Conservation (phyloP, 148 eudicot genomes). For the Vaccinium corymbosum region DNA sequence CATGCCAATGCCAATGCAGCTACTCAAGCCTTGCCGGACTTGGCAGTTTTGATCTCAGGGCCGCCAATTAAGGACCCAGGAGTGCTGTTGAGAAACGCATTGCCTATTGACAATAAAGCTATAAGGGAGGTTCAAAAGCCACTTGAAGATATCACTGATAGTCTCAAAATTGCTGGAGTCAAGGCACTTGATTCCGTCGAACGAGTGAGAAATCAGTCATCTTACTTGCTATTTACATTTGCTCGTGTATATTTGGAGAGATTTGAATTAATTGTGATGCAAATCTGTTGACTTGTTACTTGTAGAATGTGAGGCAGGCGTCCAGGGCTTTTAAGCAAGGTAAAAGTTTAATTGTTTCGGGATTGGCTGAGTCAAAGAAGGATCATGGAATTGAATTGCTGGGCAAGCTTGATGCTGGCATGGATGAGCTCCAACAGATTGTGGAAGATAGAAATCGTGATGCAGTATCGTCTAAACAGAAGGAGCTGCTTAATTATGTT, state of each 20-base stretch:
- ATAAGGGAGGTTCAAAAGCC: conserved; percentile 97
- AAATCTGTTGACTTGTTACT: conserved; percentile 13
- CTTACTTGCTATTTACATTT: background rate
- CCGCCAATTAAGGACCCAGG: conserved; percentile 98
- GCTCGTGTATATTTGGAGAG: background rate
- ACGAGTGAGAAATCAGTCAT: conserved; percentile 52
- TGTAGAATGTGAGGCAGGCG: conserved; percentile 85
- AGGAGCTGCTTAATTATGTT: conserved; percentile 80
- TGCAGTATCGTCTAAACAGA: conserved; percentile 76
- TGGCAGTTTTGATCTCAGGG: conserved; percentile 83
- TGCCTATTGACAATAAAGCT: conserved; percentile 91
- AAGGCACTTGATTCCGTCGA: conserved; percentile 88
- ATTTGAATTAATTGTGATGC: conserved; percentile 13
- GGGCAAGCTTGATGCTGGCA: conserved; percentile 74
- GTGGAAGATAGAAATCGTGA: conserved; percentile 81
- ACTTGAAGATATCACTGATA: conserved; percentile 88
- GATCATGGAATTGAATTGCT: conserved; percentile 80
- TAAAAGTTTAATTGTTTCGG: conserved; percentile 62
- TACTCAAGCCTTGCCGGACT: conserved; percentile 59
- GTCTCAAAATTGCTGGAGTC: conserved; percentile 80
- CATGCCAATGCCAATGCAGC: conserved; percentile 72
- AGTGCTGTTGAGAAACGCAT: conserved; percentile 72
- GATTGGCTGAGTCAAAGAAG: conserved; percentile 84
- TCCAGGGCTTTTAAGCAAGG: conserved; percentile 82
- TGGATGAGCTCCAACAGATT: conserved; percentile 76